phyloP scores from a whole-genome alignment of 2,329 filamentous ascomycete genomes.

The Madurella mycetomatis region DNA sequence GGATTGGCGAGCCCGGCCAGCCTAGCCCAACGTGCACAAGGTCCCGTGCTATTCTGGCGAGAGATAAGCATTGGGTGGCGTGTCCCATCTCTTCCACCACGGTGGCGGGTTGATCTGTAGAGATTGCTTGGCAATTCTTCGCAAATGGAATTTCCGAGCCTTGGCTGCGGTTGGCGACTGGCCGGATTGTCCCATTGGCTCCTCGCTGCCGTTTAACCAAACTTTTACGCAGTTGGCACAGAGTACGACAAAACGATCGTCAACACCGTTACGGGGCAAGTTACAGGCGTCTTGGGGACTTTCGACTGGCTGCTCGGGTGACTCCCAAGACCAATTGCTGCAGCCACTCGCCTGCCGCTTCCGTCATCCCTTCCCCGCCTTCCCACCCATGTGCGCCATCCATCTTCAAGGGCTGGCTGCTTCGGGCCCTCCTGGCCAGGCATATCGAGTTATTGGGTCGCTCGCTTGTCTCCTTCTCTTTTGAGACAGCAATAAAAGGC shows the following conservation, averaged over 20 bases:
- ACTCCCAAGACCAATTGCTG: no score
- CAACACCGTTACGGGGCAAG: neutral
- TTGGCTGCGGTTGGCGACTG: slow-evolving; percentile 3
- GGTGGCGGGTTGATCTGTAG: slow-evolving; percentile 19
- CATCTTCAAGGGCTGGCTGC: neutral
- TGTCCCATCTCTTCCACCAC: neutral
- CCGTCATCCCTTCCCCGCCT: neutral
- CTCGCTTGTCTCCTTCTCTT: slow-evolving; percentile 18
- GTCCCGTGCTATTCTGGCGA: no score
- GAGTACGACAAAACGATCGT: slow-evolving; percentile 8
- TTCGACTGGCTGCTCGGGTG: no score
- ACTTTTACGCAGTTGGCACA: slow-evolving; percentile 2
- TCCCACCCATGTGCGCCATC: neutral
- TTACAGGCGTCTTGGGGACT: no score
- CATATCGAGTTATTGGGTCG: slow-evolving; percentile 11
- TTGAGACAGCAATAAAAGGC: slow-evolving; percentile 16
- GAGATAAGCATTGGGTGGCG: slow-evolving; percentile 11
- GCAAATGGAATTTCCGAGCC: slow-evolving; percentile 16
- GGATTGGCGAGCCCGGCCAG: no score
- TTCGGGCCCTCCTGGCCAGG: slow-evolving; percentile 2
- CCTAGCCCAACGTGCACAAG: no score
- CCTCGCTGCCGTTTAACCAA: slow-evolving; percentile 3
- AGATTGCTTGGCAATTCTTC: slow-evolving; percentile 8
- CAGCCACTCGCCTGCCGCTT: neutral
- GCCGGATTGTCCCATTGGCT: neutral